phyloP scores from a whole-genome alignment of 805 yeast species.

The Candida sakaeoensis region DNA sequence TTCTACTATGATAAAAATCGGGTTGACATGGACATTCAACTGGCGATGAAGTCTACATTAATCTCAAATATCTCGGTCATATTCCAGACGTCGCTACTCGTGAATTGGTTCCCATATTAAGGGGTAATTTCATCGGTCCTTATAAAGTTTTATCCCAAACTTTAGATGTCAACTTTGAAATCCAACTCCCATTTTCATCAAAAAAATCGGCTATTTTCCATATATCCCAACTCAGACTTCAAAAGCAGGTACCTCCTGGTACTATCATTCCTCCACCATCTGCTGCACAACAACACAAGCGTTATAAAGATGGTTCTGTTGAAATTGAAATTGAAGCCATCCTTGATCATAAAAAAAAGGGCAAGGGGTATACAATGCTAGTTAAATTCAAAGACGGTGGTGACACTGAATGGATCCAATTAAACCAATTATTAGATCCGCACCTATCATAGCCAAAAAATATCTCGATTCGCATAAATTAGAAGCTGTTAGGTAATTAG shows the following conservation, averaged over 20 bases:
- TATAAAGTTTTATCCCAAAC: background rate
- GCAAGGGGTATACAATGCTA: too few relatives aligned
- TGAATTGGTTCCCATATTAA: background rate
- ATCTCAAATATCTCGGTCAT: background rate
- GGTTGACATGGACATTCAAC: background rate
- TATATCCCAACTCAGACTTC: background rate
- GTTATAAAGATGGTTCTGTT: too few relatives aligned
- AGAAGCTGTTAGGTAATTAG: too few relatives aligned
- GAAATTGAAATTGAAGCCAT: too few relatives aligned
- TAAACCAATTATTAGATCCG: too few relatives aligned
- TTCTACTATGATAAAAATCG: background rate
- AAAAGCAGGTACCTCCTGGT: background rate
- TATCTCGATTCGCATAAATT: too few relatives aligned
- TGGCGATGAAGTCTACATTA: constrained; percentile 4
- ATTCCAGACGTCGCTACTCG: constrained; percentile 1
- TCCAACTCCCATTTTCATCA: background rate
- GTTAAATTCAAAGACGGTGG: too few relatives aligned
- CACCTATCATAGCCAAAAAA: too few relatives aligned
- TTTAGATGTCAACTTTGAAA: constrained; percentile 1
- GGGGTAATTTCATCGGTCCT: constrained; percentile 1
- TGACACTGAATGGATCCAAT: too few relatives aligned
- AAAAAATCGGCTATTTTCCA: background rate
- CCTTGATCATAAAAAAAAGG: too few relatives aligned
- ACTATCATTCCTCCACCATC: background rate
- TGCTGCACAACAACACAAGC: too few relatives aligned